Conservation (phyloP, 257 asterid genomes). For the Handroanthus guayacan region DNA sequence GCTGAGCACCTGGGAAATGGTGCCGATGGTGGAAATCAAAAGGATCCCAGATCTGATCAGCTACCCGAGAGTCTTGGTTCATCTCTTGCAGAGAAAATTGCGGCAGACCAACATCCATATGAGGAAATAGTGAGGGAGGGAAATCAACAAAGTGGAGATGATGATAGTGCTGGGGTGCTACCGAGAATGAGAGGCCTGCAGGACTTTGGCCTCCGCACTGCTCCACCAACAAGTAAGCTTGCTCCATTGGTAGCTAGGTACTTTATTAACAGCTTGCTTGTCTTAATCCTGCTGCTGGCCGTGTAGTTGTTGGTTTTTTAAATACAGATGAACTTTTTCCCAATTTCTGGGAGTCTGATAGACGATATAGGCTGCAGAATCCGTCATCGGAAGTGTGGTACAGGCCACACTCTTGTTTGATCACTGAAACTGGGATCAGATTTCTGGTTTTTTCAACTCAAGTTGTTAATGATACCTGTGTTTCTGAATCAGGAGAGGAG, state of each 20-base stretch:
- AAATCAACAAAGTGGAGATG: constrained; percentile 64
- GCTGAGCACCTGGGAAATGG: constrained; percentile 55
- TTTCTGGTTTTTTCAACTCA: constrained; percentile 42
- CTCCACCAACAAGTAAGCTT: constrained; percentile 57
- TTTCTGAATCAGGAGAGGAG: constrained; percentile 63
- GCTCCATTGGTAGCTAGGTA: constrained; percentile 39
- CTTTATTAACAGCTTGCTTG: constrained; percentile 37
- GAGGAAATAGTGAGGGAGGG: constrained; percentile 51
- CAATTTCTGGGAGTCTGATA: constrained; percentile 26
- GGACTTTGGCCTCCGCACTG: constrained; percentile 78
- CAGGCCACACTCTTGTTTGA: constrained; percentile 44
- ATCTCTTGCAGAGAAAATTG: constrained; percentile 53
- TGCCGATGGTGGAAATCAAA: constrained; percentile 39
- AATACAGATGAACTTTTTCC: constrained; percentile 34
- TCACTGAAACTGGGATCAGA: constrained; percentile 45
- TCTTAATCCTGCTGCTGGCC: constrained; percentile 28
- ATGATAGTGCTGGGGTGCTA: constrained; percentile 58
- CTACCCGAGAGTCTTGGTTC: constrained; percentile 49
- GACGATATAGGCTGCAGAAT: constrained; percentile 41
- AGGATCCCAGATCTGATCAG: constrained; percentile 45
- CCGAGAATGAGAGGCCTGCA: constrained; percentile 89
- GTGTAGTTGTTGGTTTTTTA: constrained; percentile 34
- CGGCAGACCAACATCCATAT: constrained; percentile 43
- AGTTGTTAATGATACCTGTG: constrained; percentile 47
- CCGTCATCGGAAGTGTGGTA: constrained; percentile 47